A percentile compares a stretch with the other conserved stretches of the same genome.
Evolutionary conservation across 371 early-diverging fungal genomes (phyloP).

Genomic region (Thermomucor indicae-seudaticae): DNA sequence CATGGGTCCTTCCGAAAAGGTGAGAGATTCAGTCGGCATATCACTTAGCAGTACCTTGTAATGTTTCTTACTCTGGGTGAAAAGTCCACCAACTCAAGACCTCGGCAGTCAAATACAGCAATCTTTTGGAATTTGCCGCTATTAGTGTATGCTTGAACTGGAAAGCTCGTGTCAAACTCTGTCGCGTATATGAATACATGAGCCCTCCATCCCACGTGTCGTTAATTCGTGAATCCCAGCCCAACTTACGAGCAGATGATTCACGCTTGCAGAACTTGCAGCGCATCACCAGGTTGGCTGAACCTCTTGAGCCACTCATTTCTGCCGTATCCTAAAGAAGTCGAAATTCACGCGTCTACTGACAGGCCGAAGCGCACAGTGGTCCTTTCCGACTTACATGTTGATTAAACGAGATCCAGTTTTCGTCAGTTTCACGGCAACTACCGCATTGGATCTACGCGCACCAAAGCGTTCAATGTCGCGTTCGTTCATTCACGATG

Average conservation of each 20-base stretch:
- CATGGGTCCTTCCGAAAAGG: slow-evolving; percentile 78
- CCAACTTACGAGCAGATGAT: slow-evolving; percentile 59
- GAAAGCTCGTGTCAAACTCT: slow-evolving; percentile 59
- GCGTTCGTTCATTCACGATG: neutral
- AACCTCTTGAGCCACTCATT: slow-evolving; percentile 63
- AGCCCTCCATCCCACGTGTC: neutral
- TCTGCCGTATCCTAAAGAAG: slow-evolving; percentile 30
- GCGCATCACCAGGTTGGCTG: slow-evolving; percentile 85
- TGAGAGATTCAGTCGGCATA: too few species aligned
- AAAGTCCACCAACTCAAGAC: slow-evolving; percentile 81
- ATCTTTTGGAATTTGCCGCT: slow-evolving; percentile 62
- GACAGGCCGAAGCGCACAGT: neutral
- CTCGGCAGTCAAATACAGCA: slow-evolving; percentile 79
- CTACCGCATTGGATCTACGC: slow-evolving; percentile 71
- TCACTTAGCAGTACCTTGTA: too few species aligned
- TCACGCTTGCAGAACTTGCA: slow-evolving; percentile 93
- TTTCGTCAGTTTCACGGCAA: slow-evolving; percentile 77
- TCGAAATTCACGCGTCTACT: neutral
- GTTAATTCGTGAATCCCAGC: neutral
- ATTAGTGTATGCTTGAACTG: slow-evolving; percentile 55
- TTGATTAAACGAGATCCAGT: slow-evolving; percentile 71
- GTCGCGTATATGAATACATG: slow-evolving; percentile 1
- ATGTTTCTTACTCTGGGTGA: too few species aligned
- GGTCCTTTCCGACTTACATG: neutral
- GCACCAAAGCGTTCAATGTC: neutral